These are phyloP conservation scores for Abrus pulchellus DNA, from an alignment of 306 rosid species.

Conservation along the genomic window DNA sequence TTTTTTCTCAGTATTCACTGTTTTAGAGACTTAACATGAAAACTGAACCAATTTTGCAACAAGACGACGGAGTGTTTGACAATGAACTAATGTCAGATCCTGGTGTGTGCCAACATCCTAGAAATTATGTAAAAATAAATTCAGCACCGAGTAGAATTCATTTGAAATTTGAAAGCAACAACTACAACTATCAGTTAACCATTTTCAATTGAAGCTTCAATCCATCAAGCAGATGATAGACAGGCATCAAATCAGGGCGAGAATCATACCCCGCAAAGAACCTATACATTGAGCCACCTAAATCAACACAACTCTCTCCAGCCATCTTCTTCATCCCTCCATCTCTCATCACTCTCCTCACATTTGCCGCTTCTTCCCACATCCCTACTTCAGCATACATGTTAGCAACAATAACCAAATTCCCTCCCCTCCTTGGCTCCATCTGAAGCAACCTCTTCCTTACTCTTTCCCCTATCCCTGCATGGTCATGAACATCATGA, in stretches of 20 bases:
- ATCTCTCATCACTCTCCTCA: conserved; percentile 75
- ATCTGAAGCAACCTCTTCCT: conserved; percentile 70
- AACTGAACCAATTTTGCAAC: too few relatives aligned
- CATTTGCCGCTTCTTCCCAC: conserved; percentile 87
- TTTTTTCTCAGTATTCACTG: too few relatives aligned
- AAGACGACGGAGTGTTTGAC: too few relatives aligned
- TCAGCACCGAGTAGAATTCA: conserved; percentile 32
- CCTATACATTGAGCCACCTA: conserved; percentile 68
- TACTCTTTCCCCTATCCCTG: conserved; percentile 67
- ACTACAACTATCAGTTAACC: conserved; percentile 43
- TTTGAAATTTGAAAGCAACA: not conserved
- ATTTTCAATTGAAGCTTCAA: conserved; percentile 78
- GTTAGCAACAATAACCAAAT: conserved; percentile 84
- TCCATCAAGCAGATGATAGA: conserved; percentile 67
- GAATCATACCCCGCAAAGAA: conserved; percentile 78
- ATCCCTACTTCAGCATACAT: conserved; percentile 82
- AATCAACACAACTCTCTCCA: conserved; percentile 82
- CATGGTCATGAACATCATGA: conserved; percentile 57
- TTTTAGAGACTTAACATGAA: too few relatives aligned
- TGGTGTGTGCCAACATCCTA: not conserved
- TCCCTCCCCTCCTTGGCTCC: conserved; percentile 88
- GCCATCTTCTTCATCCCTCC: conserved; percentile 80
- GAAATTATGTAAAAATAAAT: not conserved
- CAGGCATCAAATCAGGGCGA: conserved; percentile 43
- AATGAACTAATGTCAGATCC: not conserved